Percentiles rank a stretch among this genome's conserved stretches.
Evolutionary conservation across 805 yeast species (phyloP).

Genomic region (Candida sphagnicola): DNA sequence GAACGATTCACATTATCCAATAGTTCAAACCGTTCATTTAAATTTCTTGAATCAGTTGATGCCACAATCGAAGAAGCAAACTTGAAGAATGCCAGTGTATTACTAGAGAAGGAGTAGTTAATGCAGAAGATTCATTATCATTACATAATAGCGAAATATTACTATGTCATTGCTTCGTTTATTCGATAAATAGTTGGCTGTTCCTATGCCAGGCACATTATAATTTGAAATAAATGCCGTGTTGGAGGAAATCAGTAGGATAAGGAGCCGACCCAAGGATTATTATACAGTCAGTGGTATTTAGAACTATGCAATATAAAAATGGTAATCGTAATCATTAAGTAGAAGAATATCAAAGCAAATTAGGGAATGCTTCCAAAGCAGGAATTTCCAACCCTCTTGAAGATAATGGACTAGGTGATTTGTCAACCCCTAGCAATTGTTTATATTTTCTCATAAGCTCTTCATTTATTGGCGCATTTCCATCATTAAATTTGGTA

Average conservation of each 20-base stretch:
- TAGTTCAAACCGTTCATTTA: constrained; percentile 38
- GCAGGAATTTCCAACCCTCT: constrained; percentile 17
- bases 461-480: constrained; percentile 6
- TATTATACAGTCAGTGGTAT: neutral
- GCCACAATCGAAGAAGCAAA: constrained; percentile 69
- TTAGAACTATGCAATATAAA: neutral
- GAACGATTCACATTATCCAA: constrained; percentile 32
- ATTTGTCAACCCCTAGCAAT: constrained; percentile 5
- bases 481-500: constrained; percentile 6
- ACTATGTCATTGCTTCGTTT: too few species aligned
- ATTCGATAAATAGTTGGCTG: too few species aligned
- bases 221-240: too few species aligned
- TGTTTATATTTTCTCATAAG: constrained; percentile 9
- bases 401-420: neutral
- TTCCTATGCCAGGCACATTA: too few species aligned
- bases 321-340: neutral
- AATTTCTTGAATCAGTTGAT: constrained; percentile 54
- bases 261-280: too few species aligned
- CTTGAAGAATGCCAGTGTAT: constrained; percentile 73
- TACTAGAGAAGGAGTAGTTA: constrained; percentile 54
- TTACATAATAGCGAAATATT: too few species aligned
- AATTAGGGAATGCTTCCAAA: constrained; percentile 19
- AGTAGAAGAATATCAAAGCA: constrained; percentile 1
- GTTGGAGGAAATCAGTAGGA: too few species aligned
- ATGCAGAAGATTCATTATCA: too few species aligned